These are phyloP conservation scores for Candida lessepsii DNA, from an alignment of 805 yeast species.

Conservation along the genomic window DNA sequence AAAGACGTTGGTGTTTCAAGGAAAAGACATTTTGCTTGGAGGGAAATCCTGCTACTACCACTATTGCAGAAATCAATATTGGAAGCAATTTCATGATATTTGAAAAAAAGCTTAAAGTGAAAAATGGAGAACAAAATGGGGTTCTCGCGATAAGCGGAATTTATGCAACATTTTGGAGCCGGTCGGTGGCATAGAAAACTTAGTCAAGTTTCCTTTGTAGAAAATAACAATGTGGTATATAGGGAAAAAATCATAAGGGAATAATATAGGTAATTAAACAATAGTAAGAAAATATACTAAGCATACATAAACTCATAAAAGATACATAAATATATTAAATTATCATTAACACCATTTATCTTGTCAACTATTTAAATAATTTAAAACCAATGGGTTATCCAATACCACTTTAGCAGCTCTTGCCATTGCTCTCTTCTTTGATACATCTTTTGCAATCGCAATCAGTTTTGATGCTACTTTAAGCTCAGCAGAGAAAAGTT, in stretches of 20 bases:
- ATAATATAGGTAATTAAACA: too few relatives aligned
- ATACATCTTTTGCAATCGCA: slow-evolving; percentile 32
- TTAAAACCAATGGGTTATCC: slow-evolving; percentile 15
- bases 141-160: neutral
- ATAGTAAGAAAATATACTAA: too few relatives aligned
- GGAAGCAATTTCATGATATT: neutral
- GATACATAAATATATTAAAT: neutral
- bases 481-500: slow-evolving; percentile 27
- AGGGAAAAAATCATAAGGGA: too few relatives aligned
- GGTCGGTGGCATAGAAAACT: neutral
- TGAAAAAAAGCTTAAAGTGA: too few relatives aligned
- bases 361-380: slow-evolving; percentile 1
- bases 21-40: slow-evolving; percentile 11
- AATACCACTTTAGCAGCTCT: slow-evolving; percentile 40
- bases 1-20: slow-evolving; percentile 9
- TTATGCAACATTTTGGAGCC: neutral
- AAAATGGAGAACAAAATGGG: neutral
- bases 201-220: neutral
- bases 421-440: slow-evolving; percentile 41
- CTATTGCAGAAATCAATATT: neutral
- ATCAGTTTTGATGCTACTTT: slow-evolving; percentile 27
- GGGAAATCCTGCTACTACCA: slow-evolving; percentile 1
- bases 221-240: too few relatives aligned
- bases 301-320: too few relatives aligned
- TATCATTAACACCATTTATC: neutral